These are phyloP conservation scores for Phytopythium chamaehyphon DNA, from an alignment of 352 stramenopile genomes.

Conservation along the genomic window DNA sequence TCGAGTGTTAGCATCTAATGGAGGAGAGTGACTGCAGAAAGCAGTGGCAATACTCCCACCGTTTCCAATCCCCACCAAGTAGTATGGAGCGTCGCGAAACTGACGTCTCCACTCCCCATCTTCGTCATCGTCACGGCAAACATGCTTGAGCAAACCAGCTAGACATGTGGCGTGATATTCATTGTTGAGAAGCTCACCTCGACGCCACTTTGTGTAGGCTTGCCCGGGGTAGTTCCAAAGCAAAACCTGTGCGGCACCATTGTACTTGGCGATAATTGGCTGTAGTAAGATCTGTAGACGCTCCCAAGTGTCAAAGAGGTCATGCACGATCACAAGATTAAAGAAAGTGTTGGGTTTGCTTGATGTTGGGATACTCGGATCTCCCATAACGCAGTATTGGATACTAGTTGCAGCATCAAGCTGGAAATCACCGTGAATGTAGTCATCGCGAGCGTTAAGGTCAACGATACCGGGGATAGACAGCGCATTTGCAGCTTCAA, in stretches of 20 bases:
- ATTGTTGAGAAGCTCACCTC: slow-evolving; percentile 91
- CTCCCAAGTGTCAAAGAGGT: slow-evolving; percentile 95
- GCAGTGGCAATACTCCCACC: slow-evolving; percentile 86
- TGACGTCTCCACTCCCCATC: slow-evolving; percentile 5
- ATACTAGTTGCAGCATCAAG: slow-evolving; percentile 92
- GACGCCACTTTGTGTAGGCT: slow-evolving; percentile 91
- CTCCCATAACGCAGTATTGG: slow-evolving; percentile 89
- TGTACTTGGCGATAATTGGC: slow-evolving; percentile 85
- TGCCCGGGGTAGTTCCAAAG: slow-evolving; percentile 97
- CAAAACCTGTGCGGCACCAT: slow-evolving; percentile 81
- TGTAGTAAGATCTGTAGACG: slow-evolving; percentile 92
- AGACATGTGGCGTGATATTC: slow-evolving; percentile 88
- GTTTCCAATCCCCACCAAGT: slow-evolving; percentile 91
- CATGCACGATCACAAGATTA: slow-evolving; percentile 94
- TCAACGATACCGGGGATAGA: slow-evolving; percentile 39
- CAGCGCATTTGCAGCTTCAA: slow-evolving; percentile 39
- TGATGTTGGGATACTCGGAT: slow-evolving; percentile 7
- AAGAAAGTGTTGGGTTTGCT: slow-evolving; percentile 58
- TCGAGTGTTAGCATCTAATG: slow-evolving; percentile 55
- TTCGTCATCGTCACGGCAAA: slow-evolving; percentile 9
- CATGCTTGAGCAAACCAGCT: slow-evolving; percentile 63
- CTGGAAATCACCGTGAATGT: slow-evolving; percentile 68
- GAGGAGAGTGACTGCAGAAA: slow-evolving; percentile 60
- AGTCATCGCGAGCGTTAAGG: slow-evolving; percentile 50
- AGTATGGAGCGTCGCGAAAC: slow-evolving; percentile 86